Conservation (phyloP, 2,329 filamentous ascomycete genomes). For the Neofusicoccum ribis region DNA sequence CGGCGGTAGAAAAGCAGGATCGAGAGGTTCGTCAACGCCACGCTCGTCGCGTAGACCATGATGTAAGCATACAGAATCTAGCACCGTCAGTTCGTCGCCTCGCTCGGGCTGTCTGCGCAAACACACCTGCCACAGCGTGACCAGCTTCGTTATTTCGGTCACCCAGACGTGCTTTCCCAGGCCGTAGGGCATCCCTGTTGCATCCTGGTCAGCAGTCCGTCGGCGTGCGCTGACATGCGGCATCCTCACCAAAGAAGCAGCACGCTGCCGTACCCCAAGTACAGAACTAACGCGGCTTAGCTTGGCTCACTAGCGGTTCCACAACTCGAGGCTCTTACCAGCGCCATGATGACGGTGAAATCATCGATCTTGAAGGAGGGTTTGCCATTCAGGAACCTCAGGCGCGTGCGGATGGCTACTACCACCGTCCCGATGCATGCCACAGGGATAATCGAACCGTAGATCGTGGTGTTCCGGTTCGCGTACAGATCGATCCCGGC, state of each 20-base stretch:
- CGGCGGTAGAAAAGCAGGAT: conserved; percentile 57
- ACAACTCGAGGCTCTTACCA: not conserved
- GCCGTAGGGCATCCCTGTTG: conserved; percentile 3
- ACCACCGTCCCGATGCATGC: conserved; percentile 8
- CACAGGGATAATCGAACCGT: conserved; percentile 12
- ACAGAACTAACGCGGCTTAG: not conserved
- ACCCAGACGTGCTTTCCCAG: conserved; percentile 11
- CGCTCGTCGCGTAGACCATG: conserved; percentile 55
- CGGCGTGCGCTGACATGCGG: not conserved
- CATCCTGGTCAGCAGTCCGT: not conserved
- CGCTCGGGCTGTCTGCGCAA: not conserved
- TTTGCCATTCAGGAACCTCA: not conserved
- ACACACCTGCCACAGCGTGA: conserved; percentile 12
- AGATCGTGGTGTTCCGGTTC: conserved; percentile 1
- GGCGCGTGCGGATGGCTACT: not conserved
- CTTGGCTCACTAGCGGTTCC: not conserved
- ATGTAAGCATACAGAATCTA: conserved; percentile 17
- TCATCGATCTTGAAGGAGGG: conserved; percentile 5
- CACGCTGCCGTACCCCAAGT: conserved; percentile 10
- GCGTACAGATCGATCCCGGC: conserved; percentile 1
- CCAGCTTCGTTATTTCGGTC: not conserved
- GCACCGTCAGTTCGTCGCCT: not conserved
- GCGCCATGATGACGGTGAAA: not conserved
- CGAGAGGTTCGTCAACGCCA: conserved; percentile 56
- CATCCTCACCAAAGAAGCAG: conserved; percentile 5